Base-by-base conservation (phyloP, 805 yeast species). In the Ogataea ganodermae region DNA sequence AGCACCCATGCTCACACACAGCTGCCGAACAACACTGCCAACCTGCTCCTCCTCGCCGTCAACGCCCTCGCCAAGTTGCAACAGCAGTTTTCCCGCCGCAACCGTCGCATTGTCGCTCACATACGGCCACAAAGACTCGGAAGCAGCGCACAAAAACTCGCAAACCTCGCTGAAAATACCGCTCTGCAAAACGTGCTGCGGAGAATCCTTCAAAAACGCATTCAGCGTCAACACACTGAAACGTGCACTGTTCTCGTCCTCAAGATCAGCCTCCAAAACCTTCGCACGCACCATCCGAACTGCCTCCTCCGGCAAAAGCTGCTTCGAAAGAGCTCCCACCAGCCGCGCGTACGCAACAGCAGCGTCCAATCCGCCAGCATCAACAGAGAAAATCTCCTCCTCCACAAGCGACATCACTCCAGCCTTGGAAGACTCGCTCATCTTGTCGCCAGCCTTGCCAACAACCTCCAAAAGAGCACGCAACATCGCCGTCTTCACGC, bases 401-500 rank as follows among this genome's bases (percentile, higher is more conserved):
- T 87, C 94, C 40, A 90, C 86, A 46, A 91, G 73, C 8, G 81
- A 72, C 71, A 89, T 74, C 36, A 91, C 81, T 33, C 81, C 72
- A 13, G 72, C 68, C 64, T 88, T 86, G 5, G 96, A 85, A 2
- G 79, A 68, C 56, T 86, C 94, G 58, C 81, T 82, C 76, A 92
- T 75, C 61, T 85, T 84, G 33, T 72, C 66, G 36, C 97, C 97
- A 13, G 92, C 91, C 58, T 81, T 84, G 30, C 76, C 68, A 24
- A 89, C 87, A 45, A 92, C 94, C 62, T 88, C 96, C 44, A 86
- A 72, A 58, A 92, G 71, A 0, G 96, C 97, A 58, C 81, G 81
- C 58, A 90, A 73, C 86, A 91, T 87, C 0, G 97, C 88, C 9
- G 88, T 80, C 57, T 86, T 86, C 21, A 90, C 90, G 45, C 89